Evolutionary conservation across 495 filamentous ascomycete species (phyloP).

Genomic region (Penicillium dipodomyicola): DNA sequence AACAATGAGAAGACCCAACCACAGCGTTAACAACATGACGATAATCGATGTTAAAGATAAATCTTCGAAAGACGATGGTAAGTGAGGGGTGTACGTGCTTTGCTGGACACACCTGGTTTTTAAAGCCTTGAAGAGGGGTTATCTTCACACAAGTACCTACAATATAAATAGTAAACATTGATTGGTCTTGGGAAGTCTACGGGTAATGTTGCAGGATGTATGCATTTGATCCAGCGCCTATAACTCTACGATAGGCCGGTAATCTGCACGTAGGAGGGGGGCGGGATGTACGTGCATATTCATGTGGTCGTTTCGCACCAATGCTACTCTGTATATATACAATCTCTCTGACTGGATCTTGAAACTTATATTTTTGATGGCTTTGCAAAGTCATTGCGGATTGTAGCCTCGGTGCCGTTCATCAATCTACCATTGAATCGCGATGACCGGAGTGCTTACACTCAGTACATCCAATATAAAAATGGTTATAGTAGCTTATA

Average conservation of each 20-base stretch:
- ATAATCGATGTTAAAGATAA: not conserved
- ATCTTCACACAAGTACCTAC: too few relatives aligned
- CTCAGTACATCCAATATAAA: too few relatives aligned
- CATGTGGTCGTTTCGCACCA: not conserved
- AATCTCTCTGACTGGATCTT: not conserved
- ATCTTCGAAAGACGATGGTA: not conserved
- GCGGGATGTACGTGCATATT: not conserved
- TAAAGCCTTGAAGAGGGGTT: not conserved
- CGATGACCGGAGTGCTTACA: not conserved
- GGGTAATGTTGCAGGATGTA: not conserved
- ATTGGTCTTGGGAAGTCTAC: too few relatives aligned
- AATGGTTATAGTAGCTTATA: too few relatives aligned
- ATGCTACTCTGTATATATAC: not conserved
- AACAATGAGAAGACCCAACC: not conserved
- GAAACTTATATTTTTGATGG: not conserved
- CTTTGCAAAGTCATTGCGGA: not conserved
- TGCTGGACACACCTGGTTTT: not conserved
- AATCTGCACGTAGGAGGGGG: not conserved
- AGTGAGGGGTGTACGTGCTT: not conserved
- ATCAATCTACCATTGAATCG: not conserved
- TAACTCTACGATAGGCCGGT: not conserved
- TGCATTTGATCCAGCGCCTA: not conserved
- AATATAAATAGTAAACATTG: too few relatives aligned
- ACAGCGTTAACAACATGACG: not conserved
- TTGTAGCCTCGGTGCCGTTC: not conserved